Evolutionary conservation across 768 basidiomycete species (phyloP).

Genomic region (Kwoniella botswanensis): DNA sequence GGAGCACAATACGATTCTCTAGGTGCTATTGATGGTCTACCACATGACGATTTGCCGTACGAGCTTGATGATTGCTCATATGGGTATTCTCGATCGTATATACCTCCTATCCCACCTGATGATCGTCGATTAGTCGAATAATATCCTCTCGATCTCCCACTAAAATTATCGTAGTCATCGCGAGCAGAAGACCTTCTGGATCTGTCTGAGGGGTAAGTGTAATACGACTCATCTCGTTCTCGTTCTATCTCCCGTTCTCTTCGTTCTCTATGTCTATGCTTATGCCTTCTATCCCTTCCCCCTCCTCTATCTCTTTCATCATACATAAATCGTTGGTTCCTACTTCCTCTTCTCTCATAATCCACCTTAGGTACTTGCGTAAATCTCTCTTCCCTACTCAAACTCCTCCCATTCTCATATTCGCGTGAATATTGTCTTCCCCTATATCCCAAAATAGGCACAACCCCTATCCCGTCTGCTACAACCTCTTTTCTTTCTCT

Average conservation of each 20-base stretch:
- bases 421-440: background rate
- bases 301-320: background rate
- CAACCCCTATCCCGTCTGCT: background rate
- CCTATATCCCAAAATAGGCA: slow-evolving; percentile 13
- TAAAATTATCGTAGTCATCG: background rate
- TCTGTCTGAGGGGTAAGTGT: background rate
- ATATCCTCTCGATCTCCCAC: background rate
- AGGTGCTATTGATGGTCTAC: slow-evolving; percentile 7
- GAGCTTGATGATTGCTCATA: background rate
- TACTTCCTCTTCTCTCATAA: slow-evolving; percentile 3
- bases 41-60: background rate
- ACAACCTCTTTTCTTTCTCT: slow-evolving; percentile 7
- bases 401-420: background rate
- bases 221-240: slow-evolving; percentile 4
- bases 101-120: slow-evolving; percentile 18
- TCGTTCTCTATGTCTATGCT: background rate
- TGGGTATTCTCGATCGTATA: slow-evolving; percentile 6
- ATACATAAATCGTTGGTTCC: background rate
- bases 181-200: background rate
- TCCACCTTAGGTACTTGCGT: slow-evolving; percentile 11
- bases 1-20: slow-evolving; percentile 15
- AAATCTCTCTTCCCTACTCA: slow-evolving; percentile 12
- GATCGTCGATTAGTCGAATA: slow-evolving; percentile 18
- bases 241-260: background rate
- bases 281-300: background rate